These are phyloP conservation scores for Aspergillus calidoustus DNA, from an alignment of 2,329 filamentous ascomycete species.

Conservation along the genomic window DNA sequence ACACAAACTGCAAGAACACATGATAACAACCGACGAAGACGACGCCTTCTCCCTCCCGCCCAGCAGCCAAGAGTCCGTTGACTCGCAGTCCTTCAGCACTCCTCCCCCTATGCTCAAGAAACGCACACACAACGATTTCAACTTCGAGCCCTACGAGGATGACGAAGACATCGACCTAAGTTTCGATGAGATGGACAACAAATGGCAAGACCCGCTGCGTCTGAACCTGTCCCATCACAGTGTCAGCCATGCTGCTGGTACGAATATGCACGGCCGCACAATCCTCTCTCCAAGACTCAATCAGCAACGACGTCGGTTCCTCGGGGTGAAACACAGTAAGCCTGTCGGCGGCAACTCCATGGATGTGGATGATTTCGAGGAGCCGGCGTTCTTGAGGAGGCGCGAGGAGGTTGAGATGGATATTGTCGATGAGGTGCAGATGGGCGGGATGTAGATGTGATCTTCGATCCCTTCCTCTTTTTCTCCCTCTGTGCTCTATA, in stretches of 20 bases:
- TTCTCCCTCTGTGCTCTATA: not conserved
- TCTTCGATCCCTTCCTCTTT: not conserved
- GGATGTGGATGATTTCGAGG: slow-evolving; percentile 51
- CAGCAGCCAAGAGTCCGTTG: slow-evolving; percentile 44
- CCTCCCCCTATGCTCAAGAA: slow-evolving; percentile 40
- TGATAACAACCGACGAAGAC: slow-evolving; percentile 41
- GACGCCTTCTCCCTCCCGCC: slow-evolving; percentile 46
- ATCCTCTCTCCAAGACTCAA: slow-evolving; percentile 41
- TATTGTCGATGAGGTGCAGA: slow-evolving; percentile 30
- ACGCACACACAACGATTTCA: slow-evolving; percentile 48
- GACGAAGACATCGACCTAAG: not conserved
- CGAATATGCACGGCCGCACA: slow-evolving; percentile 31
- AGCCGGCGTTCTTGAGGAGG: slow-evolving; percentile 49
- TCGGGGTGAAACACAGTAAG: slow-evolving; percentile 17
- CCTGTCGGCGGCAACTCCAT: slow-evolving; percentile 22
- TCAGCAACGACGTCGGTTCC: slow-evolving; percentile 33
- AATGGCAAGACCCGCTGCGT: slow-evolving; percentile 22
- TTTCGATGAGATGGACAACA: slow-evolving; percentile 20
- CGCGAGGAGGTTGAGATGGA: slow-evolving; percentile 46
- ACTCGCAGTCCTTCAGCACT: slow-evolving; percentile 23
- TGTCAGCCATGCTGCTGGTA: not conserved
- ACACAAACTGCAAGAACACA: slow-evolving; percentile 6
- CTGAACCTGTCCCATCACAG: not conserved
- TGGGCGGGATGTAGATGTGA: slow-evolving; percentile 38
- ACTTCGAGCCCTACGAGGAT: slow-evolving; percentile 42